A percentile compares a stretch with the other conserved stretches of the same genome.
Conservation (phyloP, 192 early-diverging fungal species). For the Rhizoclosmatium sp. region DNA sequence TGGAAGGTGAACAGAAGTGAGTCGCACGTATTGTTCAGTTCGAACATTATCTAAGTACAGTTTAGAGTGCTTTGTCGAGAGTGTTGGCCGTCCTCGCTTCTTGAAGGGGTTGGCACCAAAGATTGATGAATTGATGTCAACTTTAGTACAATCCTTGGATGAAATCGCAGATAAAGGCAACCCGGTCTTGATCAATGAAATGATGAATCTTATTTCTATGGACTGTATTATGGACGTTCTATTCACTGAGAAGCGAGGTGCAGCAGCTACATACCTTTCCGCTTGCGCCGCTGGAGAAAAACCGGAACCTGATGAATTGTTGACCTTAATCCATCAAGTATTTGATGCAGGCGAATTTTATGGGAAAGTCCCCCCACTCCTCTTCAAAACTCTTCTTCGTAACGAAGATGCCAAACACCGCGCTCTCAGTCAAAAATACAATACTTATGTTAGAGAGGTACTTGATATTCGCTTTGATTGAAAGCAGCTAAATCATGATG, state of each 20-base stretch:
- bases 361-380: not conserved
- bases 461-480: too few relatives aligned
- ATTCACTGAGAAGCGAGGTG: not conserved
- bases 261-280: not conserved
- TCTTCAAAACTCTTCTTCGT: not conserved
- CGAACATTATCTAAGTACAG: not conserved
- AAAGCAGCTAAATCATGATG: not conserved
- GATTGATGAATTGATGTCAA: not conserved
- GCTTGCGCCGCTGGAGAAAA: not conserved
- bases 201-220: not conserved
- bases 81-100: not conserved
- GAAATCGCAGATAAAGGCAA: not conserved
- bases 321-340: not conserved
- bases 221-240: not conserved
- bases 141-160: not conserved
- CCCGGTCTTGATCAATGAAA: not conserved
- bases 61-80: not conserved
- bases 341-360: not conserved
- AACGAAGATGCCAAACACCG: not conserved
- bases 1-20: not conserved
- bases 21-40: not conserved
- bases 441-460: not conserved
- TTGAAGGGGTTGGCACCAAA: not conserved
- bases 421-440: not conserved
- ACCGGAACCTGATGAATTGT: not conserved